These are phyloP conservation scores for Fusarium marasasianum DNA, from an alignment of 2,329 filamentous ascomycete genomes.

Conservation along the genomic window DNA sequence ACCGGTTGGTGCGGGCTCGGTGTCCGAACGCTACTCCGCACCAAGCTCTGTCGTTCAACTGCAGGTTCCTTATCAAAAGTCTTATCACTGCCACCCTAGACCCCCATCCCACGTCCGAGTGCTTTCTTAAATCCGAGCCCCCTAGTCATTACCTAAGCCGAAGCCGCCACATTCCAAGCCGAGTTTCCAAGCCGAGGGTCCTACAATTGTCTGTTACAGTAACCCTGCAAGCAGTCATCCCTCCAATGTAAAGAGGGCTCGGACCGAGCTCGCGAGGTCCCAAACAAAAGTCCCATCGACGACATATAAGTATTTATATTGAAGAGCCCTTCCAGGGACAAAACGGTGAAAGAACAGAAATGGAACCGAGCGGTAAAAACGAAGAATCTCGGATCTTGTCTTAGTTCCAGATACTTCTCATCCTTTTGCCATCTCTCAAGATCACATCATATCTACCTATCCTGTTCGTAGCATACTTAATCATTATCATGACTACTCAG, in stretches of 20 bases:
- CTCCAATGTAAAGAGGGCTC: background rate
- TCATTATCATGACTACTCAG: background rate
- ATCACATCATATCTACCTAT: background rate
- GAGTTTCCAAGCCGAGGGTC: background rate
- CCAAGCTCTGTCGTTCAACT: background rate
- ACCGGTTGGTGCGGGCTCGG: rapidly evolving
- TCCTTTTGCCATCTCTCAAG: background rate
- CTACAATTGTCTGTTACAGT: background rate
- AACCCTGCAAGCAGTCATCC: background rate
- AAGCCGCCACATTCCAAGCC: background rate
- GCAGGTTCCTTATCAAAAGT: background rate
- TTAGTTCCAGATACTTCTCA: no score
- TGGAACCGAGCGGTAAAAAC: no score
- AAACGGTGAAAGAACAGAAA: rapidly evolving
- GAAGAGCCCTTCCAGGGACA: background rate
- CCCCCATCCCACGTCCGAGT: background rate
- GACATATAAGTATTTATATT: background rate
- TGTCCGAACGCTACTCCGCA: background rate
- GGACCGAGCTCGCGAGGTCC: background rate
- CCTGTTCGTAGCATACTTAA: no score
- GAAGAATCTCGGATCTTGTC: no score
- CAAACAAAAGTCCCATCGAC: background rate
- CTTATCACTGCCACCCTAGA: background rate
- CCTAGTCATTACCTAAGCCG: background rate
- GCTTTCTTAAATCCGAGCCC: background rate